Conservation (phyloP, 2,329 filamentous ascomycete species). For the Trichophaea hybrida region DNA sequence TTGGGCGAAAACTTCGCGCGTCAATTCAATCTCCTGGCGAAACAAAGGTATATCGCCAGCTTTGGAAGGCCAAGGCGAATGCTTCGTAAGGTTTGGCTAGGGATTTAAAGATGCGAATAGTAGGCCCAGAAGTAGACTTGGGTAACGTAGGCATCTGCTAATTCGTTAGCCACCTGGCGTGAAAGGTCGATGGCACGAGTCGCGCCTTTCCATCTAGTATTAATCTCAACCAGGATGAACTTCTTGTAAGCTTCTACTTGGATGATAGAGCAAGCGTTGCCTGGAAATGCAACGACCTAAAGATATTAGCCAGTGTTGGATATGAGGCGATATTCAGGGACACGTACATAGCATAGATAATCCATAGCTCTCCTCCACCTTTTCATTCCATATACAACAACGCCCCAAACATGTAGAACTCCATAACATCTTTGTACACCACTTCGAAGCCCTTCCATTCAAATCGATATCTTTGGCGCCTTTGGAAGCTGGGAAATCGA, state of each 20-base stretch:
- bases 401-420: slow-evolving; percentile 28
- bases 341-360: slow-evolving; percentile 26
- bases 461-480: slow-evolving; percentile 18
- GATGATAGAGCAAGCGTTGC: slow-evolving; percentile 22
- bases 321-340: neutral
- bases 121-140: slow-evolving; percentile 39
- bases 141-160: slow-evolving; percentile 39
- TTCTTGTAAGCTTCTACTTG: slow-evolving; percentile 73
- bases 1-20: slow-evolving; percentile 45
- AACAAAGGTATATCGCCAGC: slow-evolving; percentile 44
- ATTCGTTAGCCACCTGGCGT: slow-evolving; percentile 6
- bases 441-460: slow-evolving; percentile 17
- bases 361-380: slow-evolving; percentile 27
- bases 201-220: slow-evolving; percentile 51
- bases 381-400: slow-evolving; percentile 28
- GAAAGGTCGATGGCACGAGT: slow-evolving; percentile 1
- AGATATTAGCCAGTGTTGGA: neutral
- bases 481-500: slow-evolving; percentile 25
- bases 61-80: slow-evolving; percentile 55
- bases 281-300: slow-evolving; percentile 20
- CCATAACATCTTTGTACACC: slow-evolving; percentile 25
- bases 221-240: slow-evolving; percentile 65
- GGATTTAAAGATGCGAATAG: slow-evolving; percentile 43
- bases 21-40: slow-evolving; percentile 47
- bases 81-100: slow-evolving; percentile 56